Percentiles rank a stretch among this genome's conserved stretches.
phyloP scores from a whole-genome alignment of 108 stramenopile genomes.

The Cylindrotheca fusiformis region DNA sequence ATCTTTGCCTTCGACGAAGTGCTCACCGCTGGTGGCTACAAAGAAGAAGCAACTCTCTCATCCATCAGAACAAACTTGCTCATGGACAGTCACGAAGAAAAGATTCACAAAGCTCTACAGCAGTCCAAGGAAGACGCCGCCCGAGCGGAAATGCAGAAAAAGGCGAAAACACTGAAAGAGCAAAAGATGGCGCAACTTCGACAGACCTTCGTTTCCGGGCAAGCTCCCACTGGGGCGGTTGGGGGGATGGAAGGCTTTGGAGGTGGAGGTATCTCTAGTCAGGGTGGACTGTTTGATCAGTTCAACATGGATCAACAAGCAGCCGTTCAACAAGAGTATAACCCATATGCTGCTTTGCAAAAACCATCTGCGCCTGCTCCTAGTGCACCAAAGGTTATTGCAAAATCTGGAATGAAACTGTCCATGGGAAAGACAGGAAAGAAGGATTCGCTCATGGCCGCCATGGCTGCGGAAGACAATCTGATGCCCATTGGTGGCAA shows the following conservation, averaged over 20 bases:
- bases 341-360: slow-evolving; percentile 47
- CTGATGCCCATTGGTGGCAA: slow-evolving; percentile 61
- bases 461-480: slow-evolving; percentile 96
- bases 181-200: slow-evolving; percentile 75
- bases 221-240: slow-evolving; percentile 42
- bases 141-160: slow-evolving; percentile 79
- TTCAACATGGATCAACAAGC: slow-evolving; percentile 24
- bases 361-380: slow-evolving; percentile 38
- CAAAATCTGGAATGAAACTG: slow-evolving; percentile 96
- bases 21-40: slow-evolving; percentile 95
- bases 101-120: slow-evolving; percentile 90
- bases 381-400: slow-evolving; percentile 63
- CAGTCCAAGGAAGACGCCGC: slow-evolving; percentile 90
- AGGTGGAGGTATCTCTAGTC: slow-evolving; percentile 51
- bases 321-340: slow-evolving; percentile 27
- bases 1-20: slow-evolving; percentile 99
- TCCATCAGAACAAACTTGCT: slow-evolving; percentile 91
- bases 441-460: slow-evolving; percentile 88
- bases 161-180: slow-evolving; percentile 90
- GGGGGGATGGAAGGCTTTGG: slow-evolving; percentile 74
- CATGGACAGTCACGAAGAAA: slow-evolving; percentile 99
- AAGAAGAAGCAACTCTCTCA: slow-evolving; percentile 89
- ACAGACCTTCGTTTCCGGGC: slow-evolving; percentile 67
- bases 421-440: slow-evolving; percentile 47
- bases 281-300: slow-evolving; percentile 38